These are phyloP conservation scores for Kentomonas sorsogonicus DNA, from an alignment of 208 protist genomes.

Conservation along the genomic window DNA sequence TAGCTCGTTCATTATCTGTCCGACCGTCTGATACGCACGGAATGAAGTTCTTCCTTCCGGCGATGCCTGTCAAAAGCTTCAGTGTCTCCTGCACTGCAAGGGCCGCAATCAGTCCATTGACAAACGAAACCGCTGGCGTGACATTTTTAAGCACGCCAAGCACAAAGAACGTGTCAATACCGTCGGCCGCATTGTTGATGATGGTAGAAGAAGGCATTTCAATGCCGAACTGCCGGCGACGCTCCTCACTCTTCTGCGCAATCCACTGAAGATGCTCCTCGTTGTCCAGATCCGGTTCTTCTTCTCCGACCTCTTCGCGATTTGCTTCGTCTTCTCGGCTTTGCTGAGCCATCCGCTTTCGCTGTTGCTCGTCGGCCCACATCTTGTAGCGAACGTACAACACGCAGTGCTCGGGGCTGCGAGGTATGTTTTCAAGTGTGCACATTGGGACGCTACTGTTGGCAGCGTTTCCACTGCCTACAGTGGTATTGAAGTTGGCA, in stretches of 20 bases:
- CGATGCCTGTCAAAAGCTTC: conserved; percentile 87
- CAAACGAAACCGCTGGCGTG: conserved; percentile 98
- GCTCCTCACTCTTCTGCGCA: conserved; percentile 46
- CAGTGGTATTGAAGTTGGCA: conserved; percentile 1
- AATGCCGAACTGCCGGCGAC: conserved; percentile 91
- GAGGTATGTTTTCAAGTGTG: conserved; percentile 93
- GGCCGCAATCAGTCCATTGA: conserved; percentile 95
- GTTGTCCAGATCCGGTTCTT: conserved; percentile 82
- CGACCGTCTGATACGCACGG: too few relatives aligned
- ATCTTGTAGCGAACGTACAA: conserved; percentile 85
- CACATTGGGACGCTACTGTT: conserved; percentile 90
- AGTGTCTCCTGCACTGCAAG: conserved; percentile 91
- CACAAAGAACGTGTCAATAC: conserved; percentile 84
- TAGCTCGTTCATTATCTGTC: too few relatives aligned
- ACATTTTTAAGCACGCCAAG: conserved; percentile 98
- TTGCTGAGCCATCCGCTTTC: too few relatives aligned
- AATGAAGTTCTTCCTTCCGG: too few relatives aligned
- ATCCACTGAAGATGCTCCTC: conserved; percentile 90
- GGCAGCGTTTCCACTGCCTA: conserved; percentile 35
- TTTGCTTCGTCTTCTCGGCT: not conserved
- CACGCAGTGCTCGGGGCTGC: conserved; percentile 96
- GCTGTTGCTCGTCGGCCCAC: conserved; percentile 43
- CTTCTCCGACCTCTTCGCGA: conserved; percentile 6
- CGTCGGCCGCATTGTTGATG: too few relatives aligned
- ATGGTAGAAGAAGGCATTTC: too few relatives aligned